phyloP scores from a whole-genome alignment of 2,329 filamentous ascomycete genomes.

The Colletotrichum cuscutae region DNA sequence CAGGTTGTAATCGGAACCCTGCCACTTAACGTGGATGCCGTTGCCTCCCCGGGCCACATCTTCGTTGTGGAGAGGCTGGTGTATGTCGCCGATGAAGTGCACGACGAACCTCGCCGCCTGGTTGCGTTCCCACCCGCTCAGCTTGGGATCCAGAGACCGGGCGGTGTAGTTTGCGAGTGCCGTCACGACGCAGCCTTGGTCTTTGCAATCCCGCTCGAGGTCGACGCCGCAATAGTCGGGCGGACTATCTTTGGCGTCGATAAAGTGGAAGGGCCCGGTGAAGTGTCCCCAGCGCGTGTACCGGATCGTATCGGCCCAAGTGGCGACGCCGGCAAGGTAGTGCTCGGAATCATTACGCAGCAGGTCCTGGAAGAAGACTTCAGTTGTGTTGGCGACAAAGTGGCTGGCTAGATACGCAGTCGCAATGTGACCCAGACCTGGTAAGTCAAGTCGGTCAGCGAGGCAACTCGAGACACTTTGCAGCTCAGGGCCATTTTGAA shows the following conservation, averaged over 20 bases:
- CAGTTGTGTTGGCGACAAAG: slow-evolving; percentile 67
- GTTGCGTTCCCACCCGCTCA: slow-evolving; percentile 58
- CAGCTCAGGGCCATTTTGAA: not conserved
- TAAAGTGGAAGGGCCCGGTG: slow-evolving; percentile 73
- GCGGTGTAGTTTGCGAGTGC: slow-evolving; percentile 71
- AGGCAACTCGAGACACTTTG: not conserved
- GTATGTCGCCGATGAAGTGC: slow-evolving; percentile 77
- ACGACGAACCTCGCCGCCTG: slow-evolving; percentile 74
- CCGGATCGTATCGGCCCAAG: slow-evolving; percentile 74
- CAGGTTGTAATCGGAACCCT: slow-evolving; percentile 68
- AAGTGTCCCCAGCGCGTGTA: slow-evolving; percentile 73
- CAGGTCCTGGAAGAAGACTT: slow-evolving; percentile 66
- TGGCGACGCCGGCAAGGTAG: slow-evolving; percentile 72
- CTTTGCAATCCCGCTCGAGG: slow-evolving; percentile 70
- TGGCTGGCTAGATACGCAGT: slow-evolving; percentile 71
- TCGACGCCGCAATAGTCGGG: slow-evolving; percentile 67
- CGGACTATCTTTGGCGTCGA: slow-evolving; percentile 73
- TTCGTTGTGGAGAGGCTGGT: slow-evolving; percentile 75
- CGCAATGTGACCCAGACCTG: slow-evolving; percentile 73
- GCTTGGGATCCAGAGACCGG: slow-evolving; percentile 57
- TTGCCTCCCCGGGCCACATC: slow-evolving; percentile 74
- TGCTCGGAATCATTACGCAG: slow-evolving; percentile 64
- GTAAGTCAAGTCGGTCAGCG: slow-evolving; percentile 18
- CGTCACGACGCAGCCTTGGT: slow-evolving; percentile 69
- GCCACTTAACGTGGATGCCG: slow-evolving; percentile 71